Base-by-base conservation (phyloP, 2,329 filamentous ascomycete species). In the Penicillium frequentans region DNA sequence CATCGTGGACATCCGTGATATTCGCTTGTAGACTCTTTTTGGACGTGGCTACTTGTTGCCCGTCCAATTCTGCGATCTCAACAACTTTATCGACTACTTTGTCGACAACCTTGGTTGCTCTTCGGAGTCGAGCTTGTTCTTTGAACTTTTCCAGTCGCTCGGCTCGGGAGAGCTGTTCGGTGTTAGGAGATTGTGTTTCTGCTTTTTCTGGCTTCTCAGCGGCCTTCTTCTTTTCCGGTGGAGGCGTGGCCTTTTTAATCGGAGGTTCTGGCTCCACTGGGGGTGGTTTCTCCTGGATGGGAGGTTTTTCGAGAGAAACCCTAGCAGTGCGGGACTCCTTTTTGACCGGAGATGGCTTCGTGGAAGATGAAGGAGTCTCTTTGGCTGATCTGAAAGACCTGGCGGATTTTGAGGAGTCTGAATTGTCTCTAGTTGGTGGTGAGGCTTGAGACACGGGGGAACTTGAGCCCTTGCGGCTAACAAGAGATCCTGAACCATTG, bases 51-150 rank as follows among this genome's bases (percentile, higher is more conserved):
- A 75, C 64, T 55, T 75, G 73, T 26, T 68, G 60, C 9, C 73
- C 72, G 46, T 75, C 73, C 29, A 75, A 54, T 50, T 75, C 73
- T 4, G 73, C 73, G 19, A 74, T 69, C 55, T 71, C 70, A 5
- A 66, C 47, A 2, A 67, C 57, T 52, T 10, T 27, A 10, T 27
- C 26, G 26, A 27, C 26, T 27, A 27, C 26, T 27, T 27, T 8
- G 26, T 71, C 70, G 6, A 66, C 47, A 2, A 66, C 57, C 50
- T 46, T 61, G 5, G 53, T 53, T 13, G 57, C 59, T 13, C 61
- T 54, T 14, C 59, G 61, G 27, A 52, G 24, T 14, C 61, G 61
- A 11, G 61, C 61, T 31, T 62, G 52, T 50, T 63, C 61, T 45
- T 63, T 63, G 51, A 63, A 63, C 19, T 45, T 57, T 24, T 63